Conservation (phyloP, 108 stramenopile genomes). For the Fragilariopsis cylindrus region DNA sequence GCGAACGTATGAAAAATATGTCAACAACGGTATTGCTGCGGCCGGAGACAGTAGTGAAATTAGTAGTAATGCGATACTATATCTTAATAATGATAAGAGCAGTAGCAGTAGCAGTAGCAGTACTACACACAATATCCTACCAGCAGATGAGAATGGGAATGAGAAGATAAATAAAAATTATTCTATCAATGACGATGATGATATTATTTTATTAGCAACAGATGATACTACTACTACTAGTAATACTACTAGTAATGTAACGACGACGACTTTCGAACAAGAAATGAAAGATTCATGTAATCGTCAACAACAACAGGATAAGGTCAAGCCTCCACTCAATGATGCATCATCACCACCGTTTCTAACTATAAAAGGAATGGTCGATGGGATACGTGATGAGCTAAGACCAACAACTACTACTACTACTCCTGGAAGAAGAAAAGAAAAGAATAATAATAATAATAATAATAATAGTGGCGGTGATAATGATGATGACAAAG, state of each 20-base stretch:
- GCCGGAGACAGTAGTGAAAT: no score
- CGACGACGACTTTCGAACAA: neutral
- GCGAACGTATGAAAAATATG: neutral
- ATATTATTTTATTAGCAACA: no score
- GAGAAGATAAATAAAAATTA: no score
- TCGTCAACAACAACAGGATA: neutral
- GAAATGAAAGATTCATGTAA: neutral
- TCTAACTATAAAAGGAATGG: constrained; percentile 20
- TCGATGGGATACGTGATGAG: constrained; percentile 50
- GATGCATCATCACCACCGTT: neutral
- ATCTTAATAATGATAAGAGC: no score
- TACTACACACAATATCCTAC: no score
- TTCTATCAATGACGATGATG: no score
- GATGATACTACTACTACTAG: no score
- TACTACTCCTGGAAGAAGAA: neutral
- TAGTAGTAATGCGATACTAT: no score
- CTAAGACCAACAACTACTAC: neutral
- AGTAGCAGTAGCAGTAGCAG: no score
- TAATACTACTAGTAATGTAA: neutral
- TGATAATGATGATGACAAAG: neutral
- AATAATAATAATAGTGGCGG: neutral
- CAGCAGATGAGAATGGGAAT: no score
- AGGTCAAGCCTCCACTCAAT: neutral
- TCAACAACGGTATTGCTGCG: neutral
- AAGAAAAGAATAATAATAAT: neutral